Percentiles rank a stretch among this genome's conserved stretches.
These are phyloP conservation scores for Globisporangium radiosum DNA, from an alignment of 352 stramenopile genomes.

Conservation along the genomic window DNA sequence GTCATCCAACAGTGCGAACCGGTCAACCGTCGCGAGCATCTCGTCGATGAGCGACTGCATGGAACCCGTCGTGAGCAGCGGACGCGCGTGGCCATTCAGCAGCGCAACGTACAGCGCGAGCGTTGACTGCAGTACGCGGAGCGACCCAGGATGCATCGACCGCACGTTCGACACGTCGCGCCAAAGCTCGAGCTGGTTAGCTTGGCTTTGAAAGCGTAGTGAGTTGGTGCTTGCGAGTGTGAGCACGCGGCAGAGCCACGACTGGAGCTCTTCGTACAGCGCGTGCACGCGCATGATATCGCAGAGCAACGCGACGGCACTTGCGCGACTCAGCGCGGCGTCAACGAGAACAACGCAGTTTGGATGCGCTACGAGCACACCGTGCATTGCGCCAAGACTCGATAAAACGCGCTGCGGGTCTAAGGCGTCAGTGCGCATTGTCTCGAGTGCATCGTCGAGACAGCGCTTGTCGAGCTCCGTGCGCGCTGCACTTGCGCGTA, in stretches of 20 bases:
- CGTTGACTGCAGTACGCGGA: conserved; percentile 27
- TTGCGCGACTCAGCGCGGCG: conserved; percentile 13
- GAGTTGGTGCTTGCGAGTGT: conserved; percentile 13
- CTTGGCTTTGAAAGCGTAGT: conserved; percentile 35
- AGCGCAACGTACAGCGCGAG: conserved; percentile 23
- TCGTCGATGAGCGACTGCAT: conserved; percentile 13
- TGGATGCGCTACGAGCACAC: conserved; percentile 13
- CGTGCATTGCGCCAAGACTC: conserved; percentile 17
- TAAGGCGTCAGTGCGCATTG: conserved; percentile 9
- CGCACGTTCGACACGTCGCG: conserved; percentile 22
- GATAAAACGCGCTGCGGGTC: conserved; percentile 28
- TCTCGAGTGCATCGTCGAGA: conserved; percentile 14
- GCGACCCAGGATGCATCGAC: conserved; percentile 19
- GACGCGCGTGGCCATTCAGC: conserved; percentile 26
- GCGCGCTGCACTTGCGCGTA: background rate
- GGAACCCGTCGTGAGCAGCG: conserved; percentile 10
- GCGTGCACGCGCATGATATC: conserved; percentile 16
- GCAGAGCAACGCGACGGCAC: conserved; percentile 15
- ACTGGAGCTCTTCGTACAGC: conserved; percentile 37
- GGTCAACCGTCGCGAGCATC: conserved; percentile 17
- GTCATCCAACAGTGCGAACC: conserved; percentile 1
- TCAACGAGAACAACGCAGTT: conserved; percentile 11
- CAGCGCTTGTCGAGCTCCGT: conserved; percentile 13
- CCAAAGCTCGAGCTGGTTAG: conserved; percentile 24
- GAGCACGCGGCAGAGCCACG: conserved; percentile 23